phyloP scores from a whole-genome alignment of 164 flowering plant species.

The Berberis thunbergii region DNA sequence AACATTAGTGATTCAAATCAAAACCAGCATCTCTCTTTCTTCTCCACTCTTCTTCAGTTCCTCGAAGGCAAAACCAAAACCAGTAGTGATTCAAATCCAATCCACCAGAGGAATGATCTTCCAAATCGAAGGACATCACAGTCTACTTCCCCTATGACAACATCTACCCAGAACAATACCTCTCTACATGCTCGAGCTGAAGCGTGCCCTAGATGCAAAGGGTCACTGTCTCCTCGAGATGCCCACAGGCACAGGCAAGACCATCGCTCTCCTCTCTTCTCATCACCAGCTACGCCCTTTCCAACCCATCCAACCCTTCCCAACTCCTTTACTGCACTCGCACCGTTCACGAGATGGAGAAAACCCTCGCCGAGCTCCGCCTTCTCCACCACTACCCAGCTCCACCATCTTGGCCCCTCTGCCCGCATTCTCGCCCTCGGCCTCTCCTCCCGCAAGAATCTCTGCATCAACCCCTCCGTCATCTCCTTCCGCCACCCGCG shows the following conservation, averaged over 20 bases:
- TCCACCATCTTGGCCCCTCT: conserved; percentile 40
- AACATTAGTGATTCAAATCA: too few species aligned
- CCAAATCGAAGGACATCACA: conserved; percentile 75
- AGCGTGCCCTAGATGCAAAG: conserved; percentile 82
- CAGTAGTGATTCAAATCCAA: background rate
- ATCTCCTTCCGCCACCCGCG: conserved; percentile 66
- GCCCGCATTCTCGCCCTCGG: conserved; percentile 77
- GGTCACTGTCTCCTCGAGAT: conserved; percentile 97
- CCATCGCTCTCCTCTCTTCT: conserved; percentile 92
- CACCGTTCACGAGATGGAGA: conserved; percentile 99
- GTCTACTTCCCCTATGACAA: conserved; percentile 93
- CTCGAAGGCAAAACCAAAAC: background rate
- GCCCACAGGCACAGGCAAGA: conserved; percentile 99
- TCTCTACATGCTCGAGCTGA: conserved; percentile 87
- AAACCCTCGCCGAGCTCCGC: conserved; percentile 84
- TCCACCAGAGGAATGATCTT: conserved; percentile 54
- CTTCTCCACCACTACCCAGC: conserved; percentile 58
- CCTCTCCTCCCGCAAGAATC: conserved; percentile 85
- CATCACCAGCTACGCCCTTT: conserved; percentile 69
- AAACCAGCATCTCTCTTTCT: too few species aligned
- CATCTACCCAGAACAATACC: conserved; percentile 96
- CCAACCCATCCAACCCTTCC: conserved; percentile 50
- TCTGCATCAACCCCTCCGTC: conserved; percentile 70
- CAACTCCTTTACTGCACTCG: conserved; percentile 98
- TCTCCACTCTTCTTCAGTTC: background rate